phyloP scores from a whole-genome alignment of 2,329 filamentous ascomycete species.

The Alternaria angustiovoidea region DNA sequence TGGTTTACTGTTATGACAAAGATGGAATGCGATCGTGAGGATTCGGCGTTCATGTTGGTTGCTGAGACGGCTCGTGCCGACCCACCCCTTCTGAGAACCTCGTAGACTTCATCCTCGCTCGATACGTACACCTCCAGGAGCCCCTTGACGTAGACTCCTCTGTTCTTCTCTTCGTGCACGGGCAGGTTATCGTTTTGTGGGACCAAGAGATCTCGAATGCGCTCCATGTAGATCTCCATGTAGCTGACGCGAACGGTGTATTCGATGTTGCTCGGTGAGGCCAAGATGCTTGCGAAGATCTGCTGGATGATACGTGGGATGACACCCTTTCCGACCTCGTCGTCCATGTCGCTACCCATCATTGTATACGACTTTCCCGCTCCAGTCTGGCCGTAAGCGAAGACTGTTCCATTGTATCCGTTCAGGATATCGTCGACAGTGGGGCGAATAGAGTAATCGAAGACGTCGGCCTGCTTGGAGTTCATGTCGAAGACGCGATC shows the following conservation, averaged over 20 bases:
- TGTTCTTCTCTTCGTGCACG: constrained; percentile 96
- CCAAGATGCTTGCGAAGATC: constrained; percentile 94
- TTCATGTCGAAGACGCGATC: constrained; percentile 97
- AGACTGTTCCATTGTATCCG: constrained; percentile 98
- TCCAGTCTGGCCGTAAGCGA: constrained; percentile 97
- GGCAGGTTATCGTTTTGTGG: constrained; percentile 96
- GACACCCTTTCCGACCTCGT: constrained; percentile 86
- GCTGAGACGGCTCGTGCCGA: constrained; percentile 88
- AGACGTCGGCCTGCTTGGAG: constrained; percentile 90
- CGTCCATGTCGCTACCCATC: constrained; percentile 96
- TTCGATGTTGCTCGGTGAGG: constrained; percentile 91
- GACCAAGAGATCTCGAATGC: constrained; percentile 89
- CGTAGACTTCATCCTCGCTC: constrained; percentile 93
- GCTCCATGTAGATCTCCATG: constrained; percentile 99
- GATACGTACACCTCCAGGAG: constrained; percentile 94
- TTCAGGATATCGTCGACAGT: constrained; percentile 98
- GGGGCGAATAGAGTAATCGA: constrained; percentile 94
- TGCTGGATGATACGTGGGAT: constrained; percentile 97
- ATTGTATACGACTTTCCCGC: constrained; percentile 99
- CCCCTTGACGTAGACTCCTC: constrained; percentile 96
- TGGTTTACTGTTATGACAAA: constrained; percentile 97
- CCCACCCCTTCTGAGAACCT: constrained; percentile 94
- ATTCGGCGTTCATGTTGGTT: constrained; percentile 99
- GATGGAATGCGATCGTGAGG: constrained; percentile 96
- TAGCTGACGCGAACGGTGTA: constrained; percentile 99